Conservation (phyloP, 805 yeast species). For the Ogataea glucozyma region DNA sequence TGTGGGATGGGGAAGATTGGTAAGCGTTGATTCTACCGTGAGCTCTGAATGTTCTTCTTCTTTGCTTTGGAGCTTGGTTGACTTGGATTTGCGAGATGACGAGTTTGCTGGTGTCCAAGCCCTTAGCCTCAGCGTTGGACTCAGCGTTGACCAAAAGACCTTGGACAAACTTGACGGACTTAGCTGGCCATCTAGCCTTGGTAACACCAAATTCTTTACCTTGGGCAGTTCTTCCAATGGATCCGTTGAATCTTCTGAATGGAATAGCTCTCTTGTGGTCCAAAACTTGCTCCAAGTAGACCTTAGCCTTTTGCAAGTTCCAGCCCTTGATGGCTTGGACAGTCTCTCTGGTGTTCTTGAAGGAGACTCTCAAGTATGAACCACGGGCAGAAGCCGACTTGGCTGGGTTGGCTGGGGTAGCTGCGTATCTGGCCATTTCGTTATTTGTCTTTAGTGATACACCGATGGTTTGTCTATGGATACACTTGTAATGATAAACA, state of each 20-base stretch:
- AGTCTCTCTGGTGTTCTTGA: conserved; percentile 99
- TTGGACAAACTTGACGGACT: conserved; percentile 93
- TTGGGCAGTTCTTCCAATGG: conserved; percentile 99
- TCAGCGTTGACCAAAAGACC: conserved; percentile 97
- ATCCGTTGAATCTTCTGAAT: conserved; percentile 95
- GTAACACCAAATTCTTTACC: conserved; percentile 99
- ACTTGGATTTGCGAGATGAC: conserved; percentile 98
- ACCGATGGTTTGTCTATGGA: conserved; percentile 15
- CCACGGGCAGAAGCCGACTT: conserved; percentile 99
- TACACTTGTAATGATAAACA: conserved; percentile 12
- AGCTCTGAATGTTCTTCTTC: conserved; percentile 99
- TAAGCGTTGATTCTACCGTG: conserved; percentile 99
- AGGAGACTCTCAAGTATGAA: conserved; percentile 98
- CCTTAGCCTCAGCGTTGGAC: conserved; percentile 99
- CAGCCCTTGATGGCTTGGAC: conserved; percentile 98
- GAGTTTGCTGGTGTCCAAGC: conserved; percentile 92
- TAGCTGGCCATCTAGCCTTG: conserved; percentile 99
- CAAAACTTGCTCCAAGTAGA: conserved; percentile 92
- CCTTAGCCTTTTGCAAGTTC: conserved; percentile 94
- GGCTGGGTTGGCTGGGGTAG: conserved; percentile 98
- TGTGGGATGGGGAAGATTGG: conserved; percentile 99
- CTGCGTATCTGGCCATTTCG: conserved; percentile 98
- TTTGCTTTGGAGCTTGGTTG: conserved; percentile 99
- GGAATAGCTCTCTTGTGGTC: conserved; percentile 99
- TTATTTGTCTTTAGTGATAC: conserved; percentile 4